These are phyloP conservation scores for Hydnomerulius pinastri DNA, from an alignment of 768 basidiomycete species.

Conservation along the genomic window DNA sequence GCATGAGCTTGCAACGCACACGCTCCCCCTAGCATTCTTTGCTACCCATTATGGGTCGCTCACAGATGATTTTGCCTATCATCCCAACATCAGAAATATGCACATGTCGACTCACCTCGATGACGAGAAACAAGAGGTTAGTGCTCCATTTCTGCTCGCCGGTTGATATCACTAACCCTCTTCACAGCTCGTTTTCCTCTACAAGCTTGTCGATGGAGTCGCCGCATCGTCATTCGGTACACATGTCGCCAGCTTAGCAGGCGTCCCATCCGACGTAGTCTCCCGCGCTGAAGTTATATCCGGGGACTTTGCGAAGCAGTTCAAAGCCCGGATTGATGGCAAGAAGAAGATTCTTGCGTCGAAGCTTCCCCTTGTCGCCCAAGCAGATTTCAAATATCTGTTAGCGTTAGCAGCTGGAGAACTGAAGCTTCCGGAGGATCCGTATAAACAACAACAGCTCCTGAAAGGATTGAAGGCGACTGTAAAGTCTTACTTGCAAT, in stretches of 20 bases:
- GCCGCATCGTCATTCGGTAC: slow-evolving; percentile 90
- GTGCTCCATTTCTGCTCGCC: slow-evolving; percentile 10
- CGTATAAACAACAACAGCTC: slow-evolving; percentile 52
- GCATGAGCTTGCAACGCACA: slow-evolving; percentile 92
- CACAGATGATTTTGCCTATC: slow-evolving; percentile 91
- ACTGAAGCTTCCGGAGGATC: slow-evolving; percentile 52
- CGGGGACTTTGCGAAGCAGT: slow-evolving; percentile 82
- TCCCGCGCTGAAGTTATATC: slow-evolving; percentile 88
- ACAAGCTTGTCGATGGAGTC: slow-evolving; percentile 89
- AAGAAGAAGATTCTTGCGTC: slow-evolving; percentile 53
- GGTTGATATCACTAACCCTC: not conserved
- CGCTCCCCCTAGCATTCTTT: slow-evolving; percentile 90
- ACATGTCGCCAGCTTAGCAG: slow-evolving; percentile 93
- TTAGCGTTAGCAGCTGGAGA: slow-evolving; percentile 60
- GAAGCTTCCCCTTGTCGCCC: slow-evolving; percentile 73
- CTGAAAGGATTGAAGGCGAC: slow-evolving; percentile 52
- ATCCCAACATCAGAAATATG: slow-evolving; percentile 92
- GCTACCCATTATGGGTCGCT: slow-evolving; percentile 97
- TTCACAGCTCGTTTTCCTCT: slow-evolving; percentile 83
- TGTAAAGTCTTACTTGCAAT: slow-evolving; percentile 31
- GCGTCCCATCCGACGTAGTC: slow-evolving; percentile 84
- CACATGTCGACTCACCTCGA: slow-evolving; percentile 95
- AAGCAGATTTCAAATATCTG: slow-evolving; percentile 90
- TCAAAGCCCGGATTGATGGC: slow-evolving; percentile 75
- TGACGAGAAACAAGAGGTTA: slow-evolving; percentile 85